Evolutionary conservation across 331 rosid species (phyloP), one percentile per base, ranked within the genome.

Genomic region (Rhamnella rubrinervis): DNA sequence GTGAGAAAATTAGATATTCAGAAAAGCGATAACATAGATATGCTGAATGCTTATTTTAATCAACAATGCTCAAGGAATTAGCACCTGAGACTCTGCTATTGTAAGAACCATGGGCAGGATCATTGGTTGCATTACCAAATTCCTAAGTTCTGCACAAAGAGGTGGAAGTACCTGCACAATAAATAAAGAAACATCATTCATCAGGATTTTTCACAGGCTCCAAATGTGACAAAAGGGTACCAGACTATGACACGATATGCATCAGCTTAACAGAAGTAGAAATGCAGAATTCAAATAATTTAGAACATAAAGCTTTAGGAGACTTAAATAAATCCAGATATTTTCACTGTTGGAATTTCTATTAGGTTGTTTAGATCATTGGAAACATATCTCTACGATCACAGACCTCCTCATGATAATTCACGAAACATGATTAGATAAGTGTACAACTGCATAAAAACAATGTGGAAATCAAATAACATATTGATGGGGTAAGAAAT

Each of bases 61-160:
- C 58, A 53, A 19, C 26, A 19, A 19, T 53, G 49, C 47, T n/a
- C 41, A 66, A n/a, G 63, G 55, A 77, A 66, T 56, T 69, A 53
- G 66, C 78, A 95, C 99, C 99, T 95, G 99, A 73, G 99, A 92
- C 80, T 95, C 99, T 0, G 97, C 99, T 83, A 95, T 95, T 8
- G 90, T 89, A 28, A 95, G 96, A 80, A 95, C 99, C 99, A 91
- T 95, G 19, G 99, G 99, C 59, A 95, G 81, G 75, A 95, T 95
- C 96, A 95, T 86, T 1, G 99, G 96, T 61, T 95, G 99, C 92
- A 95, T 91, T 55, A 95, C 99, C 77, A 91, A 76, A 89, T 95
- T 95, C 80, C 99, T 81, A 52, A 95, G 95, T 79, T 95, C 99
- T 25, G 99, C 99, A 80, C 99, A 95, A 74, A 95, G 99, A 59